A percentile compares a stretch with the other conserved stretches of the same genome.
phyloP scores from a whole-genome alignment of 1,284 basidiomycete species.

The Microbotryum silenes-acaulis region DNA sequence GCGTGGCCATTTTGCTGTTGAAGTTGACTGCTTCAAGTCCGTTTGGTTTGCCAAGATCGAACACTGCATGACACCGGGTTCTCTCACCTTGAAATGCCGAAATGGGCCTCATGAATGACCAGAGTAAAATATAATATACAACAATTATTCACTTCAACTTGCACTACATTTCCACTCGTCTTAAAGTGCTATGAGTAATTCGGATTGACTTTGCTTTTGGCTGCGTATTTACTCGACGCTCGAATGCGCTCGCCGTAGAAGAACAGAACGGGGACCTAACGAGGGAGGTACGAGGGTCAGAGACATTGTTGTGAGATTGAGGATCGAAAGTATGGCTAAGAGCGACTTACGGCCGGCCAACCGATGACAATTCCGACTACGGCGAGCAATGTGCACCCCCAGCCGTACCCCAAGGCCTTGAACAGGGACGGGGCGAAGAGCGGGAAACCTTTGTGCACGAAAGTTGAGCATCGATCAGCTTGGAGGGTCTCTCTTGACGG shows the following conservation, averaged over 20 bases:
- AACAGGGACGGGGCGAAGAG: slow-evolving; percentile 37
- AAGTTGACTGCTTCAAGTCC: no score
- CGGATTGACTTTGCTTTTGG: not conserved
- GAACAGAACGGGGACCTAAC: slow-evolving; percentile 10
- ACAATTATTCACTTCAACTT: no score
- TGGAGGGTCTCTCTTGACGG: no score
- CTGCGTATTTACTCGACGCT: slow-evolving; percentile 2
- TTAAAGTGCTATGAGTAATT: no score
- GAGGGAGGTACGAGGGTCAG: not conserved
- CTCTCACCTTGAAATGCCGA: no score
- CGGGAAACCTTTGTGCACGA: slow-evolving; percentile 21
- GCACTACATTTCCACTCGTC: no score
- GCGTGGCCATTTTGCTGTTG: no score
- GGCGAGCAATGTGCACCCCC: slow-evolving; percentile 39
- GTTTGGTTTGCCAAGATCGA: no score
- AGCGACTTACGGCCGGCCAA: slow-evolving; percentile 33
- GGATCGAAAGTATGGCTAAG: slow-evolving; percentile 8
- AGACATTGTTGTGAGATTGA: not conserved
- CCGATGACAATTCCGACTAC: slow-evolving; percentile 35
- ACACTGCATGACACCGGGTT: no score
- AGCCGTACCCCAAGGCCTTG: slow-evolving; percentile 36
- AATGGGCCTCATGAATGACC: no score
- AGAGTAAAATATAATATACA: no score
- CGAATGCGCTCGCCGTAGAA: slow-evolving; percentile 22
- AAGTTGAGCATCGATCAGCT: no score